phyloP scores from a whole-genome alignment of 306 rosid species.

The Quercus mongolica region DNA sequence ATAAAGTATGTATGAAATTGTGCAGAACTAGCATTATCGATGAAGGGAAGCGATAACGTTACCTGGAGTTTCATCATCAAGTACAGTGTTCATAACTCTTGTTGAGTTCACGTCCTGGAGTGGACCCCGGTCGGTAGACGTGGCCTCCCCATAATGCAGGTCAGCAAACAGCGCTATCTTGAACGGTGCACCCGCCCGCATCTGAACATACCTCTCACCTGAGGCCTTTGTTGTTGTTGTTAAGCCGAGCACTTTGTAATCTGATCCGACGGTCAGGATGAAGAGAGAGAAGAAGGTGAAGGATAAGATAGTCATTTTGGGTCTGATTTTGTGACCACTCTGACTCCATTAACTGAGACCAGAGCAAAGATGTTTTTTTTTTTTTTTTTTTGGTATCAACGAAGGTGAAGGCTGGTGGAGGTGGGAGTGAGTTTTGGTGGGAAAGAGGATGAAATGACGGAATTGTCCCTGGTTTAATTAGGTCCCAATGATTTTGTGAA shows the following conservation, averaged over 20 bases:
- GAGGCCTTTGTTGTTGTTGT: neutral
- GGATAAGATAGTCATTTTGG: neutral
- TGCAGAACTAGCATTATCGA: no score
- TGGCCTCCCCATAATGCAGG: constrained; percentile 77
- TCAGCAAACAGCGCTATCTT: constrained; percentile 73
- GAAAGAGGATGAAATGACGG: no score
- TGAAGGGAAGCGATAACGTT: neutral
- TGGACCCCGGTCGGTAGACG: constrained; percentile 69
- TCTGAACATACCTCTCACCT: constrained; percentile 15
- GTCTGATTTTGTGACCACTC: neutral
- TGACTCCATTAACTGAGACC: no score
- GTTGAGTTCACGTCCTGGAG: constrained; percentile 59
- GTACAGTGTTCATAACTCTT: constrained; percentile 49
- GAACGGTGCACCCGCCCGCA: constrained; percentile 33
- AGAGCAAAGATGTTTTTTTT: neutral
- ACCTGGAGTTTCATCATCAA: constrained; percentile 61
- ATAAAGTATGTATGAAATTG: no score
- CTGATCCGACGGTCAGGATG: constrained; percentile 29
- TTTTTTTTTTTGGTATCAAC: no score
- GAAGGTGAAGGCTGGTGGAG: no score
- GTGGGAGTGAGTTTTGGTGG: no score
- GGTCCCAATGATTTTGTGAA: neutral
- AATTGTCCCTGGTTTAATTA: neutral
- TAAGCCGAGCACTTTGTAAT: neutral
- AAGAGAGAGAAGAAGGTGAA: neutral